These are phyloP conservation scores for Tylopilus rubrobrunneus DNA, from an alignment of 768 basidiomycete species.

Conservation along the genomic window DNA sequence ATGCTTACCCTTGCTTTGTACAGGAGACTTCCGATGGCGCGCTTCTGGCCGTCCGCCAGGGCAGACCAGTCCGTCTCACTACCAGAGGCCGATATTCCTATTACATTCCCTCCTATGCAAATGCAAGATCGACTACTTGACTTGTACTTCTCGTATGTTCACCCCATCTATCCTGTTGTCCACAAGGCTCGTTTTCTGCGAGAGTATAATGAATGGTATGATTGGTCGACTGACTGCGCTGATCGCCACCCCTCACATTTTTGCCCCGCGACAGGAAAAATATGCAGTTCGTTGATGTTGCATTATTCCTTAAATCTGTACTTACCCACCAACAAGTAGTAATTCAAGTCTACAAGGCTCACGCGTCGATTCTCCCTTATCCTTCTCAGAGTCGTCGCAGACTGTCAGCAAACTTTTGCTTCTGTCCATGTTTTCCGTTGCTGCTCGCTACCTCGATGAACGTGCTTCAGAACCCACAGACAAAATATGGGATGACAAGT, in stretches of 20 bases:
- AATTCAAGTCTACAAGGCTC: conserved; percentile 33
- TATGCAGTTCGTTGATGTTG: conserved; percentile 8
- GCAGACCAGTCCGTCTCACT: conserved; percentile 35
- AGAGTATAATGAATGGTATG: conserved; percentile 56
- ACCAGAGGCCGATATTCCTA: conserved; percentile 41
- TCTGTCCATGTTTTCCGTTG: conserved; percentile 76
- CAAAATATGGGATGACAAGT: conserved; percentile 71
- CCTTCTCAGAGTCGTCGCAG: conserved; percentile 50
- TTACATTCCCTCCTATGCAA: conserved; percentile 55
- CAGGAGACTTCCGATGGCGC: conserved; percentile 72
- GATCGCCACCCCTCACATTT: conserved; percentile 2
- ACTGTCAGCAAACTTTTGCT: conserved; percentile 66
- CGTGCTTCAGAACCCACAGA: conserved; percentile 41
- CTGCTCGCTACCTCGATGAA: conserved; percentile 66
- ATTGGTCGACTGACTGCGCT: background rate
- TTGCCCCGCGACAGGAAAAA: conserved; percentile 21
- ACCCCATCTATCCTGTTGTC: conserved; percentile 81
- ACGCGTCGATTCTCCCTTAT: conserved; percentile 9
- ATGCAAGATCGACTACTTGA: conserved; percentile 67
- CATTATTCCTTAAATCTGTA: background rate
- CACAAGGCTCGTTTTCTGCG: conserved; percentile 66
- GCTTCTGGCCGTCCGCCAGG: conserved; percentile 65
- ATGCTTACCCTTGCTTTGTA: conserved; percentile 13
- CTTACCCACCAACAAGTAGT: conserved; percentile 26
- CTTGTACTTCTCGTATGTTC: conserved; percentile 79